Base-by-base conservation (phyloP, 2,329 filamentous ascomycete species). In the Trichoderma oligosporum region DNA sequence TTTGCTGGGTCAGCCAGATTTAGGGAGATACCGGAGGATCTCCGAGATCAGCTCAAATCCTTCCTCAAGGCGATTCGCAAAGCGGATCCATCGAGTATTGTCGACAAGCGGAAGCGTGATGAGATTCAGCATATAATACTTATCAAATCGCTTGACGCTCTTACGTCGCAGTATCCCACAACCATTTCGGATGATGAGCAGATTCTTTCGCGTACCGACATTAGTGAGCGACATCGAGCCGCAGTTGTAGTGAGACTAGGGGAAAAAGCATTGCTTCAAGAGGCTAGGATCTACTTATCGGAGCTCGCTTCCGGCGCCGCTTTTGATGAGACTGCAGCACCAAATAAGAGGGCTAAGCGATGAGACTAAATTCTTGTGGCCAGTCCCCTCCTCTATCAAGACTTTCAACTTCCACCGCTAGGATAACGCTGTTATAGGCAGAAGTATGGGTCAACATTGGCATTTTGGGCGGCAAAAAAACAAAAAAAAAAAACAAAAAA, bases 201-300 rank as follows among this genome's bases (percentile, higher is more conserved):
- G n/a, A 61, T 78, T 0, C 65, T 79, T 18, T 59, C 65, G 9
- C 57, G 57, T 2, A 59, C 63, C 4, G 62, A 62, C 12, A 57
- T 76, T 6, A 61, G 61, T 3, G 64, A 72, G 27, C 73, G 79
- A 48, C 69, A 70, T 12, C 74, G 72, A 41, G 88, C 88, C 84
- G 88, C 88, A 0, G 66, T 85, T 20, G 74, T 81, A 49, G 86
- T 91, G 33, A 81, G 89, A 59, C 71, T 85, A 2, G 89, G 88
- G 12, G 89, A 93, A 71, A 91, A 91, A 69, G 78, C 79, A 63
- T 75, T 92, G 5, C 67, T 91, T 22, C 71, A 76, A 56, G 78
- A 83, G 65, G 76, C 84, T 1, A 75, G 80, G 58, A 63, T 60
- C 9, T 63, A 71, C 12, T 61, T 71, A 3, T 35, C 38, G 3